A percentile compares a stretch with the other conserved stretches of the same genome.
Evolutionary conservation across 176 grass and related monocot species (phyloP).

Genomic region (Rhynchospora breviuscula): DNA sequence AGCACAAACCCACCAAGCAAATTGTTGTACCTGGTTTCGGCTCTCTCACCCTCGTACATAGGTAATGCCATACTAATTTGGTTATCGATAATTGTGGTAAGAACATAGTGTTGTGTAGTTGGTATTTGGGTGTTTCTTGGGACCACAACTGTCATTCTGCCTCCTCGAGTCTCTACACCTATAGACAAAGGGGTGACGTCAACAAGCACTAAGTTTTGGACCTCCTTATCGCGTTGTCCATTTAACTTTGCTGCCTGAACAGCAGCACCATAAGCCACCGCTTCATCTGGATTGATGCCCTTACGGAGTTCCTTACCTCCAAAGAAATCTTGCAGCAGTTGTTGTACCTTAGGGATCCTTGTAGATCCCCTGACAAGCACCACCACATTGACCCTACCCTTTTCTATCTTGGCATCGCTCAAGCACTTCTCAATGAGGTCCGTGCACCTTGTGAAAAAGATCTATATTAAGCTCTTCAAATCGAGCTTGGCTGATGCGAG

Average conservation of each 20-base stretch:
- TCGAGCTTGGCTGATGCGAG: slow-evolving; percentile 22
- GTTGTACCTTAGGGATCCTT: slow-evolving; percentile 24
- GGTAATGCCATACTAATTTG: not conserved
- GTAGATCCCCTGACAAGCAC: slow-evolving; percentile 28
- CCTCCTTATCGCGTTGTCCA: not conserved
- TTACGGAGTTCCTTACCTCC: slow-evolving; percentile 11
- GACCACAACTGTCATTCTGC: slow-evolving; percentile 7
- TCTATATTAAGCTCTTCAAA: slow-evolving; percentile 45
- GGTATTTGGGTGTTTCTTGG: slow-evolving; percentile 20
- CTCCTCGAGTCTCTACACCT: slow-evolving; percentile 16
- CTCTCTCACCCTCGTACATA: slow-evolving; percentile 26
- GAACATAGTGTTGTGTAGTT: not conserved
- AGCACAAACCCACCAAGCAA: slow-evolving; percentile 23
- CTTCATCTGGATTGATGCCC: slow-evolving; percentile 26
- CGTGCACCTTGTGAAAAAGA: slow-evolving; percentile 40
- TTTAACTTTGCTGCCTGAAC: not conserved
- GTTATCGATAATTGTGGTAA: not conserved
- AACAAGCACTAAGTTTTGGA: slow-evolving; percentile 8
- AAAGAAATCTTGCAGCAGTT: slow-evolving; percentile 13
- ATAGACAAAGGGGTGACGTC: slow-evolving; percentile 17
- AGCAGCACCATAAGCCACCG: slow-evolving; percentile 9
- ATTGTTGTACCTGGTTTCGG: slow-evolving; percentile 4
- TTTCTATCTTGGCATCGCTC: slow-evolving; percentile 15
- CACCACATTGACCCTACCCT: slow-evolving; percentile 16
- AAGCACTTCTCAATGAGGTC: slow-evolving; percentile 32